Percentiles rank a stretch among this genome's conserved stretches.
phyloP scores from a whole-genome alignment of 1,139 yeast genomes.

The Wickerhamomyces sp. region DNA sequence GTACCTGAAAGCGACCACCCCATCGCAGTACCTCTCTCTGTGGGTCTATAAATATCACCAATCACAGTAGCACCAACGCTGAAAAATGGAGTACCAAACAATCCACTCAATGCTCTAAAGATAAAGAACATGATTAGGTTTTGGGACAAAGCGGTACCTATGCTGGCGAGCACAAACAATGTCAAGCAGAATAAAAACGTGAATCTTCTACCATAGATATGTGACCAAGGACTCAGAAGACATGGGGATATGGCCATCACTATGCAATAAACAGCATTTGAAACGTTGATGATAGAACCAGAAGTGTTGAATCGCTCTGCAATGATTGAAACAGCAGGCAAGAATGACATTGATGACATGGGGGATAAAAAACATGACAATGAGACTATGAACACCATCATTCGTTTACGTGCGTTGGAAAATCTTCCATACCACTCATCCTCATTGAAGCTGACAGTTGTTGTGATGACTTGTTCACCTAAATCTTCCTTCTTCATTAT shows the following conservation, averaged over 20 bases:
- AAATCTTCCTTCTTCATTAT: not conserved
- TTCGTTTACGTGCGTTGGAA: constrained; percentile 14
- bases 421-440: constrained; percentile 9
- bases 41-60: constrained; percentile 43
- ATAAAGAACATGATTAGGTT: constrained; percentile 46
- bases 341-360: constrained; percentile 36
- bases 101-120: constrained; percentile 41
- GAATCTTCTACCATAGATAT: constrained; percentile 45
- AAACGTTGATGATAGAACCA: constrained; percentile 40
- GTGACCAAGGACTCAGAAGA: constrained; percentile 42
- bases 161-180: constrained; percentile 32
- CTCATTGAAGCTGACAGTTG: too few relatives aligned
- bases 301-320: constrained; percentile 41
- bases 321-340: constrained; percentile 48
- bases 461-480: too few relatives aligned
- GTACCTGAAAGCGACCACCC: constrained; percentile 41
- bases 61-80: constrained; percentile 42
- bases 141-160: constrained; percentile 41
- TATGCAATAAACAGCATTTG: constrained; percentile 46
- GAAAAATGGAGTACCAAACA: constrained; percentile 52
- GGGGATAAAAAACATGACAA: constrained; percentile 39
- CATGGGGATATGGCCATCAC: constrained; percentile 50
- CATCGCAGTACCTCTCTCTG: constrained; percentile 44
- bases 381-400: constrained; percentile 24
- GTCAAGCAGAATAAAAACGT: constrained; percentile 36